Conservation (phyloP, 805 yeast species). For the Blastobotrys peoriensis region DNA sequence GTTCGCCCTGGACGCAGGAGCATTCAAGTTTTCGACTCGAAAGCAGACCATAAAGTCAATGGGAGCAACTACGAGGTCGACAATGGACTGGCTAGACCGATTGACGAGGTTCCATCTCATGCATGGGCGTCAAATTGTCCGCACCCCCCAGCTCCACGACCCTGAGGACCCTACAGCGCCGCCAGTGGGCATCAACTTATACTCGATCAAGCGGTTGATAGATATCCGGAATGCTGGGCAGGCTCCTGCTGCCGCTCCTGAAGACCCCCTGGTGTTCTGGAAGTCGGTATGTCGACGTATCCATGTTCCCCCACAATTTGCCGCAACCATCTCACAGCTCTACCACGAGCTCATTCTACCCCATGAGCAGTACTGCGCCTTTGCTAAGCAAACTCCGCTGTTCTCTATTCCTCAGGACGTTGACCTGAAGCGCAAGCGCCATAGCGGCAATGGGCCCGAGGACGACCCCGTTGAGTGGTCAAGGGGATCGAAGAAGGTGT, state of each 20-base stretch:
- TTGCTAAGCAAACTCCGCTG: background rate
- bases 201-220: constrained; percentile 18
- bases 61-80: constrained; percentile 31
- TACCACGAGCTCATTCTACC: constrained; percentile 11
- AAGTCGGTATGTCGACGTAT: background rate
- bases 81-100: constrained; percentile 30
- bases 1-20: constrained; percentile 30
- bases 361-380: constrained; percentile 8
- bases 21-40: constrained; percentile 30
- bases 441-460: constrained; percentile 1
- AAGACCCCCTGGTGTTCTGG: background rate
- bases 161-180: constrained; percentile 8
- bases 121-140: constrained; percentile 12
- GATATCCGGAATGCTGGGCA: background rate
- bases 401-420: background rate
- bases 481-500: background rate
- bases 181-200: constrained; percentile 19
- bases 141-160: constrained; percentile 1
- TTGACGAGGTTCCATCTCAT: constrained; percentile 29
- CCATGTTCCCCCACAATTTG: background rate
- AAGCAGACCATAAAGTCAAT: constrained; percentile 30
- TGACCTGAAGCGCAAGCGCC: constrained; percentile 1
- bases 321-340: constrained; percentile 5
- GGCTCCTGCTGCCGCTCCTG: background rate
- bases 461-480: background rate